Conservation (phyloP, 495 filamentous ascomycete species). For the Aspergillus affinis region DNA sequence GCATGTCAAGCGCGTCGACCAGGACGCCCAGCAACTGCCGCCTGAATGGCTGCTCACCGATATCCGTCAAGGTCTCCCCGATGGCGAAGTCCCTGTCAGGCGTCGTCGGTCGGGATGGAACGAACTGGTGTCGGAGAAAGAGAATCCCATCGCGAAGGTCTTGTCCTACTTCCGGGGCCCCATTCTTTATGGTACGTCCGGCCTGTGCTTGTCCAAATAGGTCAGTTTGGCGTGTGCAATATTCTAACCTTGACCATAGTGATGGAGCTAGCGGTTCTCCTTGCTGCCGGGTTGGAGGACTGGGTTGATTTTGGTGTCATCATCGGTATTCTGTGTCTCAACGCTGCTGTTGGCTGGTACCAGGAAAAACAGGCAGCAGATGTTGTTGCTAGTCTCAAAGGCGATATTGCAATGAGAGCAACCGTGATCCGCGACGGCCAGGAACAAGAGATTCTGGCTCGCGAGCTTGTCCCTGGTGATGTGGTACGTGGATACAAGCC, state of each 20-base stretch:
- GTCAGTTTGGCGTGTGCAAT: not conserved
- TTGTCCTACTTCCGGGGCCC: constrained; percentile 73
- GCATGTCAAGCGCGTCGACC: constrained; percentile 38
- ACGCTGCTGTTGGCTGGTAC: constrained; percentile 77
- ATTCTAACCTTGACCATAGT: constrained; percentile 49
- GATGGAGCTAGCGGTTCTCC: constrained; percentile 76
- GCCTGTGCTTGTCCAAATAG: not conserved
- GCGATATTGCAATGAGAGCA: constrained; percentile 77
- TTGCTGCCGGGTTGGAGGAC: constrained; percentile 71
- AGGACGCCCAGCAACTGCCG: constrained; percentile 49
- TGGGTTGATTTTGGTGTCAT: constrained; percentile 86
- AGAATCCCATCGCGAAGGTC: constrained; percentile 70
- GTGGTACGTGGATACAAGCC: constrained; percentile 64
- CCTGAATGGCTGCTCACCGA: constrained; percentile 73
- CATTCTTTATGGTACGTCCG: constrained; percentile 72
- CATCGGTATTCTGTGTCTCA: constrained; percentile 73
- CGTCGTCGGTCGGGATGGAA: constrained; percentile 68
- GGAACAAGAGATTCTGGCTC: constrained; percentile 66
- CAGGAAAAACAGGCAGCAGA: constrained; percentile 83
- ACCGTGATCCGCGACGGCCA: constrained; percentile 64
- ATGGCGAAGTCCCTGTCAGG: constrained; percentile 53
- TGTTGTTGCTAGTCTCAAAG: constrained; percentile 75
- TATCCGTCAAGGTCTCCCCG: constrained; percentile 59
- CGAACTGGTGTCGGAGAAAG: constrained; percentile 70
- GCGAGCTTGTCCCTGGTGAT: constrained; percentile 76